Conservation (phyloP, 2,329 filamentous ascomycete genomes). For the Chaetoscypha palmicola region DNA sequence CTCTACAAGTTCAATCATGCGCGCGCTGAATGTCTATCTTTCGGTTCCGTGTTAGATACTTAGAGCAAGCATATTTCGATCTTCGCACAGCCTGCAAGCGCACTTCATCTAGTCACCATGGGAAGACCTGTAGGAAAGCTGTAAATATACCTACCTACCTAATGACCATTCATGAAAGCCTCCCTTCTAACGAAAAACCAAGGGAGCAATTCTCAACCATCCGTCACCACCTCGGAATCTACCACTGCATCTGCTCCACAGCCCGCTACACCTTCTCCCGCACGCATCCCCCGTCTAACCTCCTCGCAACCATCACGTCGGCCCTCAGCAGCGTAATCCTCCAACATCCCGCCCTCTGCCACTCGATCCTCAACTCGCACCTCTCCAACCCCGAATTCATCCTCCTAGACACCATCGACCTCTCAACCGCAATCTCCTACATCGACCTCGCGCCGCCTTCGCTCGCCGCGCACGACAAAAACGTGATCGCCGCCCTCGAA, state of each 20-base stretch:
- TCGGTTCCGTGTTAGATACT: too few relatives aligned
- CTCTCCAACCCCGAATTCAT: constrained; percentile 39
- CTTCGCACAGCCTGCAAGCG: too few relatives aligned
- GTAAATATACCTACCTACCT: constrained; percentile 6
- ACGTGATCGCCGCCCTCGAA: constrained; percentile 30
- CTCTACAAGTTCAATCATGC: too few relatives aligned
- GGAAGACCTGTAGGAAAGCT: constrained; percentile 13
- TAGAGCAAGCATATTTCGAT: too few relatives aligned
- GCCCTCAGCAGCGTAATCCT: constrained; percentile 37
- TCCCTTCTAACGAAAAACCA: background rate
- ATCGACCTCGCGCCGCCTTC: constrained; percentile 18
- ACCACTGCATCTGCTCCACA: constrained; percentile 37
- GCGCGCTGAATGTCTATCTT: too few relatives aligned
- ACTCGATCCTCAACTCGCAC: constrained; percentile 41
- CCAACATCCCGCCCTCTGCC: constrained; percentile 41
- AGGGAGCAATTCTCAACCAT: constrained; percentile 18
- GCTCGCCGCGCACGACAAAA: constrained; percentile 30
- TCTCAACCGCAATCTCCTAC: constrained; percentile 38
- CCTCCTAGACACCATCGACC: constrained; percentile 36
- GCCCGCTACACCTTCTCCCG: constrained; percentile 39
- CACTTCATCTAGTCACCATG: constrained; percentile 5
- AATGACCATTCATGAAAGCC: too few relatives aligned
- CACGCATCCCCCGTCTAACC: constrained; percentile 2
- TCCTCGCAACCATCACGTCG: constrained; percentile 29
- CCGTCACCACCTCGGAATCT: constrained; percentile 16